A percentile compares a stretch with the other conserved stretches of the same genome.
These are phyloP conservation scores for Lachnellula arida DNA, from an alignment of 2,329 filamentous ascomycete genomes.

Conservation along the genomic window DNA sequence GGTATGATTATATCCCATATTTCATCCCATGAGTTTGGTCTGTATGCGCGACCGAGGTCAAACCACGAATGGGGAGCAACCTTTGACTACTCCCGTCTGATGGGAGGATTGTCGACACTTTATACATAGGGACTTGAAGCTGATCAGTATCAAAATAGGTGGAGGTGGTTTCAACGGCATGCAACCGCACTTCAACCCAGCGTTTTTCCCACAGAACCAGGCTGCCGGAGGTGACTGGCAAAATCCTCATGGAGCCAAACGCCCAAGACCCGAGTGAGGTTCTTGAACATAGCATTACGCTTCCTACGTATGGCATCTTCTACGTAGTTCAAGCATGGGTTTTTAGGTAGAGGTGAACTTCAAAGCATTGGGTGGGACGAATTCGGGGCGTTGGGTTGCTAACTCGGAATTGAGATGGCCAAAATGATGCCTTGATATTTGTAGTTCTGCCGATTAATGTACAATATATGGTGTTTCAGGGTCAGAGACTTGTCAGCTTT, in stretches of 20 bases:
- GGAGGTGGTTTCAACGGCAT: slow-evolving; percentile 64
- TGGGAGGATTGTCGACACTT: too few relatives aligned
- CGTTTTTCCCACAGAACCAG: slow-evolving; percentile 59
- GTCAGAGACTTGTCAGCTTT: slow-evolving; percentile 1
- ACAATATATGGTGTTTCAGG: slow-evolving; percentile 17
- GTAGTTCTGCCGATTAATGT: slow-evolving; percentile 11
- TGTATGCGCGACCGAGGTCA: neutral
- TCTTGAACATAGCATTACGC: neutral
- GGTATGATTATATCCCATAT: slow-evolving; percentile 41
- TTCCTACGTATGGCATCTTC: neutral
- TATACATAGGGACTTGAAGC: slow-evolving; percentile 7
- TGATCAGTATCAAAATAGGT: slow-evolving; percentile 24
- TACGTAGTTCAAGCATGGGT: neutral
- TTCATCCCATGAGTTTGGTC: neutral
- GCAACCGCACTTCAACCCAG: slow-evolving; percentile 66
- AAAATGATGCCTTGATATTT: neutral
- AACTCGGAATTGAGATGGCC: neutral
- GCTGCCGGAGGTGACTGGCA: slow-evolving; percentile 54
- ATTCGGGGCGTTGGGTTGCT: slow-evolving; percentile 4
- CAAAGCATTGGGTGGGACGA: slow-evolving; percentile 16
- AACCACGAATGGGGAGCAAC: too few relatives aligned
- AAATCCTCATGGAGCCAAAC: slow-evolving; percentile 78
- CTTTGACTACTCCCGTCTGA: too few relatives aligned
- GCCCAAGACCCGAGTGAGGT: slow-evolving; percentile 62
- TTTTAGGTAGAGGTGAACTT: neutral